Evolutionary conservation across 2,329 filamentous ascomycete species (phyloP).

Genomic region (Anthostomella pinea): DNA sequence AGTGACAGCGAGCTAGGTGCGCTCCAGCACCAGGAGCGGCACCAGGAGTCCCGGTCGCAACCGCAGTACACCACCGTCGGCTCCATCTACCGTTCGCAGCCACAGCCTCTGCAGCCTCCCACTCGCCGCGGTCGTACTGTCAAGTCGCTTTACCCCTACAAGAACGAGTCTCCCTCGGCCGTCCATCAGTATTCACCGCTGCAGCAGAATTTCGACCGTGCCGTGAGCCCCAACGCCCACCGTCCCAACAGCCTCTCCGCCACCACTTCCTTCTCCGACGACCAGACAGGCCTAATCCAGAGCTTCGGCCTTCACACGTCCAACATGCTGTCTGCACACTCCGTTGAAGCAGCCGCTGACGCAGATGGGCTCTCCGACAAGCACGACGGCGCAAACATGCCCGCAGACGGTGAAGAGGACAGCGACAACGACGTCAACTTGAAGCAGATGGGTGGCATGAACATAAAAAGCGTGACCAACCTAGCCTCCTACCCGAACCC

Average conservation of each 20-base stretch:
- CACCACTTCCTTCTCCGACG: conserved; percentile 1
- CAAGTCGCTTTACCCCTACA: conserved; percentile 39
- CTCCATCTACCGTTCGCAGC: conserved; percentile 51
- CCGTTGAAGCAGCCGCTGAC: too few species aligned
- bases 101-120: conserved; percentile 49
- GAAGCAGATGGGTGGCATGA: conserved; percentile 43
- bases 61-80: conserved; percentile 53
- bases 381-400: conserved; percentile 6
- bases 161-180: conserved; percentile 21
- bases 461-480: conserved; percentile 51
- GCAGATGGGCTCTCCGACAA: conserved; percentile 13
- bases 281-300: not conserved
- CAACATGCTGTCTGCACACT: conserved; percentile 27
- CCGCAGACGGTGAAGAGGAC: conserved; percentile 25
- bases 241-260: not conserved
- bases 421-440: conserved; percentile 31
- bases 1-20: too few species aligned
- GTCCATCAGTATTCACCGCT: conserved; percentile 49
- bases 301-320: not conserved
- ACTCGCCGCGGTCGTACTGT: conserved; percentile 47
- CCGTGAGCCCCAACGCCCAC: conserved; percentile 38
- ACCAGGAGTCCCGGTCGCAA: conserved; percentile 17
- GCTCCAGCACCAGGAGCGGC: conserved; percentile 1
- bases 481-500: conserved; percentile 56
- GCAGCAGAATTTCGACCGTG: conserved; percentile 54